A percentile compares a stretch with the other conserved stretches of the same genome.
Conservation (phyloP, 2,329 filamentous ascomycete genomes). For the Scedosporium boydii region DNA sequence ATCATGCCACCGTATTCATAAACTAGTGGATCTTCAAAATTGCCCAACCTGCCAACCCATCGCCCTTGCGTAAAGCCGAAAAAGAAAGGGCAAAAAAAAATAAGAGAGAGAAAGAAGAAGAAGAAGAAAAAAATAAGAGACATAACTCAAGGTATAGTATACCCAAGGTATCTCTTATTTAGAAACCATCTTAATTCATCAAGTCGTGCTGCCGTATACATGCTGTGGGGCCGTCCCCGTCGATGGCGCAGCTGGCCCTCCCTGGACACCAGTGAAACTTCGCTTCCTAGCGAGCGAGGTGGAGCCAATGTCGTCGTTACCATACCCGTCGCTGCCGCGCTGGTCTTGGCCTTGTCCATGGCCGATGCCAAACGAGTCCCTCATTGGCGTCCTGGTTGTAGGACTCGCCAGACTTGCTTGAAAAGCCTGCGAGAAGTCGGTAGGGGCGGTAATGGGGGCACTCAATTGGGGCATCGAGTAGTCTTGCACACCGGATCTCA, state of each 20-base stretch:
- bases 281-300: conserved; percentile 25
- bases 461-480: conserved; percentile 46
- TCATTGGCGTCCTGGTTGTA: conserved; percentile 31
- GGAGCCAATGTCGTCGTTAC: conserved; percentile 14
- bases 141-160: not conserved
- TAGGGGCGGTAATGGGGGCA: conserved; percentile 41
- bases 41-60: not conserved
- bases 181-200: conserved; percentile 1
- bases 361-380: conserved; percentile 29
- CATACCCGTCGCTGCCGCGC: conserved; percentile 17
- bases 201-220: conserved; percentile 13
- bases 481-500: conserved; percentile 27
- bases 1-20: not conserved
- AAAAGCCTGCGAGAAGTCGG: conserved; percentile 41
- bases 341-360: conserved; percentile 11
- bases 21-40: not conserved
- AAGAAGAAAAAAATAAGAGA: not conserved
- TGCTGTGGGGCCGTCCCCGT: conserved; percentile 10
- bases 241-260: conserved; percentile 6
- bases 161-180: not conserved
- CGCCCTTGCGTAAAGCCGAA: not conserved
- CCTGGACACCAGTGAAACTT: conserved; percentile 21
- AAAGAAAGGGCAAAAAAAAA: not conserved
- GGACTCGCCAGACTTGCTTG: conserved; percentile 29
- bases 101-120: not conserved